phyloP scores from a whole-genome alignment of 2,329 filamentous ascomycete species.

The Fusarium illudens region DNA sequence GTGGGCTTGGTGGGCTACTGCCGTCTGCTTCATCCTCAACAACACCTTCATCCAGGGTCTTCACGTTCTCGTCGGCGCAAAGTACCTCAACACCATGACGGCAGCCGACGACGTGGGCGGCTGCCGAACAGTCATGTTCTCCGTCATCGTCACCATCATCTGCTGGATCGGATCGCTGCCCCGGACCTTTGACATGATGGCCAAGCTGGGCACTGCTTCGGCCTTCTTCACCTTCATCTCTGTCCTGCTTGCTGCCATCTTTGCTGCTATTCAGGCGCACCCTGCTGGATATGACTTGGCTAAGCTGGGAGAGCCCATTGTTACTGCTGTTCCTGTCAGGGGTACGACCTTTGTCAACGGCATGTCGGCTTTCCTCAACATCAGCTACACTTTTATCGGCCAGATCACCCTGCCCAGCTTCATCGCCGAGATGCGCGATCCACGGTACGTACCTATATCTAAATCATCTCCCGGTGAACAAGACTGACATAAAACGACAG shows the following conservation, averaged over 20 bases:
- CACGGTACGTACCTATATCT: constrained; percentile 51
- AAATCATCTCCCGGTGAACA: background rate
- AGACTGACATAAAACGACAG: constrained; percentile 51
- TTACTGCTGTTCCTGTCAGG: constrained; percentile 71
- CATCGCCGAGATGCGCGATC: constrained; percentile 89
- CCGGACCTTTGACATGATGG: constrained; percentile 82
- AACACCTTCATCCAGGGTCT: constrained; percentile 90
- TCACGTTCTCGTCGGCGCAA: constrained; percentile 83
- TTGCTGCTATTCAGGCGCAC: constrained; percentile 78
- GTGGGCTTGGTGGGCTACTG: constrained; percentile 74
- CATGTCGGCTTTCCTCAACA: constrained; percentile 92
- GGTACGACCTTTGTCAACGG: constrained; percentile 83
- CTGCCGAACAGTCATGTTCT: constrained; percentile 82
- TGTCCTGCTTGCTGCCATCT: constrained; percentile 83
- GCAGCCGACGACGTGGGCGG: constrained; percentile 67
- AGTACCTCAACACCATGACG: constrained; percentile 91
- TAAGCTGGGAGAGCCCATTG: constrained; percentile 66
- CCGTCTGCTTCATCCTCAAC: constrained; percentile 91
- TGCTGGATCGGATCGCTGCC: constrained; percentile 84
- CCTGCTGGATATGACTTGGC: constrained; percentile 72
- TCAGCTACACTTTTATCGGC: constrained; percentile 95
- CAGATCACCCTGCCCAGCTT: constrained; percentile 95
- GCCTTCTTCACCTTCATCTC: constrained; percentile 91
- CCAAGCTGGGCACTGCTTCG: constrained; percentile 80
- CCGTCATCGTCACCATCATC: constrained; percentile 75